A percentile compares a stretch with the other conserved stretches of the same genome.
Evolutionary conservation across 2,329 filamentous ascomycete species (phyloP).

Genomic region (Rhytidhysteron rufulum): DNA sequence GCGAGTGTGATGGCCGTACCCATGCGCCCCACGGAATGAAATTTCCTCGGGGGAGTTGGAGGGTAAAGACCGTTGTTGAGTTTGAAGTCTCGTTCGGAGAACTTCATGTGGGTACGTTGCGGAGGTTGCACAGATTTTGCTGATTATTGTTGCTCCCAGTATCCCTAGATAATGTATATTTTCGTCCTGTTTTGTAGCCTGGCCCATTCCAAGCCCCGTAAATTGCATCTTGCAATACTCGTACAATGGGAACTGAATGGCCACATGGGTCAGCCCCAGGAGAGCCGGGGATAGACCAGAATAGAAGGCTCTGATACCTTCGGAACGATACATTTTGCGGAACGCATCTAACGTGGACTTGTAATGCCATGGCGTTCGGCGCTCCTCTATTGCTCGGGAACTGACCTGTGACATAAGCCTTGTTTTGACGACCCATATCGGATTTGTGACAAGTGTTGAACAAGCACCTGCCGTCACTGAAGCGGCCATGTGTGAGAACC

Average conservation of each 20-base stretch:
- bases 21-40: slow-evolving; percentile 39
- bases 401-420: slow-evolving; percentile 91
- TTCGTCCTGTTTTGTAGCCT: slow-evolving; percentile 53
- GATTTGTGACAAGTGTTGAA: slow-evolving; percentile 92
- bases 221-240: slow-evolving; percentile 89
- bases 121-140: slow-evolving; percentile 90
- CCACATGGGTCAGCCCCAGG: slow-evolving; percentile 88
- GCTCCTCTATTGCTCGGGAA: slow-evolving; percentile 49
- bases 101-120: slow-evolving; percentile 98
- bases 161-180: slow-evolving; percentile 79
- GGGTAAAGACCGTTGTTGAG: slow-evolving; percentile 70
- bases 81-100: slow-evolving; percentile 87
- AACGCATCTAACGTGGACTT: slow-evolving; percentile 84
- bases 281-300: slow-evolving; percentile 90
- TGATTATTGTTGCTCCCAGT: slow-evolving; percentile 82
- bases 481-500: slow-evolving; percentile 79
- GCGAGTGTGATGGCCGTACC: slow-evolving; percentile 41
- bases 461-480: slow-evolving; percentile 87
- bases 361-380: slow-evolving; percentile 84
- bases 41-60: slow-evolving; percentile 47
- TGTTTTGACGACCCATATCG: slow-evolving; percentile 99
- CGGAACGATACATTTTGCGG: slow-evolving; percentile 89
- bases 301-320: slow-evolving; percentile 89
- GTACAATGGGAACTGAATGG: slow-evolving; percentile 94
- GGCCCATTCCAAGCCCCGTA: slow-evolving; percentile 84